phyloP scores from a whole-genome alignment of 2,329 filamentous ascomycete species.

The Trichoderma gracile region DNA sequence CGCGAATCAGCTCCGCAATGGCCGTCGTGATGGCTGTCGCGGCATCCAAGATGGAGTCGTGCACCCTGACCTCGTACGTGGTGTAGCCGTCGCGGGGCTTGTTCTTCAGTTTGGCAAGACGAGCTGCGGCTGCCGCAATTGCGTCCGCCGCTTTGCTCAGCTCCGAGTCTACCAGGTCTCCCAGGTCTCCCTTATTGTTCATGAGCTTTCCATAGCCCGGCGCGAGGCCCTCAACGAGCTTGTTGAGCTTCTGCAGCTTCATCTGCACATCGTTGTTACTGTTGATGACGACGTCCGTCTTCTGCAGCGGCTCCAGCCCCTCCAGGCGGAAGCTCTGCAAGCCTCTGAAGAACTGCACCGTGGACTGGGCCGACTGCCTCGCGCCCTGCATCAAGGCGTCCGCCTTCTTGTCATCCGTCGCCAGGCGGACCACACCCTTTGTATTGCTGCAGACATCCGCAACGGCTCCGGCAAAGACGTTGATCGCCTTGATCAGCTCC shows the following conservation, averaged over 20 bases:
- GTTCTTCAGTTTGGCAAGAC: constrained; percentile 88
- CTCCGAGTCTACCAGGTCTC: constrained; percentile 89
- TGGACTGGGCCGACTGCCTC: constrained; percentile 79
- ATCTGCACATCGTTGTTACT: constrained; percentile 96
- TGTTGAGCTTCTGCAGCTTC: constrained; percentile 89
- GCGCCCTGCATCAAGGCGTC: constrained; percentile 82
- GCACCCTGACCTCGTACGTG: constrained; percentile 93
- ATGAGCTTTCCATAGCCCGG: constrained; percentile 82
- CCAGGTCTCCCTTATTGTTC: constrained; percentile 79
- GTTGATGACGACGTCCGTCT: constrained; percentile 96
- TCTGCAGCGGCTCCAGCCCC: constrained; percentile 84
- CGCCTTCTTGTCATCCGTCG: constrained; percentile 91
- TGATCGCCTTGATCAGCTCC: constrained; percentile 90
- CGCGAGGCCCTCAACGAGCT: constrained; percentile 87
- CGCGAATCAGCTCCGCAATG: constrained; percentile 92
- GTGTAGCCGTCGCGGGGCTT: constrained; percentile 96
- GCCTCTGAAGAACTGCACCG: constrained; percentile 91
- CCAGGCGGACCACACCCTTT: constrained; percentile 89
- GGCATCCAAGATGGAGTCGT: constrained; percentile 91
- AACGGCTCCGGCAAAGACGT: constrained; percentile 84
- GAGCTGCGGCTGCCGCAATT: constrained; percentile 86
- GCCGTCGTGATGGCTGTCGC: constrained; percentile 92
- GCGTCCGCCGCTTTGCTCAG: constrained; percentile 92
- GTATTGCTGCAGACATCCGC: constrained; percentile 95
- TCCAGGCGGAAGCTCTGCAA: constrained; percentile 93